Evolutionary conservation across 225 moss, liverwort and hornwort species (phyloP), one percentile per base, ranked within the genome.

Genomic region (Polytrichum formosum): DNA sequence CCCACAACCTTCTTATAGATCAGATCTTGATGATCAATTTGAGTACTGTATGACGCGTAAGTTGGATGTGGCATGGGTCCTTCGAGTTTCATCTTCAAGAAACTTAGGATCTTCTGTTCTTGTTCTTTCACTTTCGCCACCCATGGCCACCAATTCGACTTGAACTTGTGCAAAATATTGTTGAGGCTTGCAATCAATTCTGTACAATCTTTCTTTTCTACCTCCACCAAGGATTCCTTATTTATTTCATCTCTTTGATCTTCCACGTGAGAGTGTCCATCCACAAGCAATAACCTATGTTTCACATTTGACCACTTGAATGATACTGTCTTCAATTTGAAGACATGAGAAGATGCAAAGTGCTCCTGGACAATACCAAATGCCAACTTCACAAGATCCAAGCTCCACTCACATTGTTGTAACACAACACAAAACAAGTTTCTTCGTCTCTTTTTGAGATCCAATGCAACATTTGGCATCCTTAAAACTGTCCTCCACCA

Each of bases 311-410:
- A 73, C 81, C 56, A 21, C 22, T 30, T 20, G 73, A 76, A 76
- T 25, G 61, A 10, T 1, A 66, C 76, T 20, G 69, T 77, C 54
- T 58, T 20, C 21, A 61, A 6, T 37, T 35, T 25, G 5, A 65
- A 61, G 29, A 0, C 66, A 13, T 63, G 65, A 31, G 33, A 5
- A 5, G 74, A 68, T 0, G 56, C 28, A 3, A 74, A 67, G 6
- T 80, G 77, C 63, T 77, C 77, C 30, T 68, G 22, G 6, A 84
- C 19, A 2, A 76, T 66, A 9, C 74, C 72, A 53, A 84, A 84
- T 21, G 84, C 80, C 1, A 80, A 72, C 17, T 77, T 74, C 0
- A 77, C 84, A 0, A 84, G n/a, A 53, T 84, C 84, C 56, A 77
- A 23, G 18, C 69, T 65, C 84, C 80, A 84, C 4, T 80, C 63